These are phyloP conservation scores for Lasiosphaeriaceae sp. DNA, from an alignment of 495 filamentous ascomycete species.

Conservation along the genomic window DNA sequence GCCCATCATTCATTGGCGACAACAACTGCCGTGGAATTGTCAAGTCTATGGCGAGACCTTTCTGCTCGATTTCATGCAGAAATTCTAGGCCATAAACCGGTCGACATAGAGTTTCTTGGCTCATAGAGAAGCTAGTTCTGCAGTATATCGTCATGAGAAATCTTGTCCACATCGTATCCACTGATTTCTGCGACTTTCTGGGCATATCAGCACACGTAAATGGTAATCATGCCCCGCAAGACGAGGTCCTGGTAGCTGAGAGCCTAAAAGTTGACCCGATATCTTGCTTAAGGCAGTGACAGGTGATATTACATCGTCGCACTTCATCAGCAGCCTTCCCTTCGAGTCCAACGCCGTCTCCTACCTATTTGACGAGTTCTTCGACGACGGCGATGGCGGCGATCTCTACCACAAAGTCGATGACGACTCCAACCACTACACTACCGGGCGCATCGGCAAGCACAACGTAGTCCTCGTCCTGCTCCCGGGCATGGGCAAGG, in stretches of 20 bases:
- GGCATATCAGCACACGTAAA: neutral
- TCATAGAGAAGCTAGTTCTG: neutral
- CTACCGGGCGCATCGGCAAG: conserved; percentile 31
- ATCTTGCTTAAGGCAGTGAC: neutral
- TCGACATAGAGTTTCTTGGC: no score
- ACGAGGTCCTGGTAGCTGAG: neutral
- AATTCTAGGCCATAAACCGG: no score
- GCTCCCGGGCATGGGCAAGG: conserved; percentile 32
- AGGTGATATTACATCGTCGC: neutral
- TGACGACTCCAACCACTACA: conserved; percentile 32
- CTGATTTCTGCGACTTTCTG: neutral
- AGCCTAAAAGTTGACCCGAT: neutral
- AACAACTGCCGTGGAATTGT: no score
- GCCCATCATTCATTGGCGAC: no score
- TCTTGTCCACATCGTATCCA: neutral
- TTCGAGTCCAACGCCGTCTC: conserved; percentile 29
- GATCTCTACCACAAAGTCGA: conserved; percentile 17
- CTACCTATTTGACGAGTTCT: conserved; percentile 29
- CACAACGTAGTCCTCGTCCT: conserved; percentile 35
- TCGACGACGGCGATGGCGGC: conserved; percentile 19
- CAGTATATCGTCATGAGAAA: neutral
- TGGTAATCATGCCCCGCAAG: neutral
- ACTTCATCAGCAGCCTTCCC: neutral
- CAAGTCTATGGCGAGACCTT: no score
- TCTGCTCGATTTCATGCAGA: no score